Conservation (phyloP, 2,329 filamentous ascomycete species). For the Microsporum canis region DNA sequence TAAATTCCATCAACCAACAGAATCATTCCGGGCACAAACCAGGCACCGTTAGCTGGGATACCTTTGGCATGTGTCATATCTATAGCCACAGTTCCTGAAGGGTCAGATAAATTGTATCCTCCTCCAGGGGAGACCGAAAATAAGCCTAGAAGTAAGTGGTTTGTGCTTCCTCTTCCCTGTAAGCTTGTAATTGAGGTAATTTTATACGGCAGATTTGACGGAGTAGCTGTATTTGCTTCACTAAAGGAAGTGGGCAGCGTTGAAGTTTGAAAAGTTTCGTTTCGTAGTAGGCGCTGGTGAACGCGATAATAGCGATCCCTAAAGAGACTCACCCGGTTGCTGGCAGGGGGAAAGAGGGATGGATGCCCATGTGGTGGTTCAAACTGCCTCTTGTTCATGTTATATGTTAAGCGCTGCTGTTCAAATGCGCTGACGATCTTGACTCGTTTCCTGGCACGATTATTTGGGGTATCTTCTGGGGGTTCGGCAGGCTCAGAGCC, state of each 20-base stretch:
- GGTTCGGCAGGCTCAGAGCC: background rate
- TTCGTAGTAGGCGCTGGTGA: constrained; percentile 80
- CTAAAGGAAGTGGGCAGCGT: constrained; percentile 52
- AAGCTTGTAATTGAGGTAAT: constrained; percentile 74
- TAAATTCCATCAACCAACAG: constrained; percentile 93
- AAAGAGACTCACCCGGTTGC: constrained; percentile 75
- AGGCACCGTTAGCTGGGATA: constrained; percentile 75
- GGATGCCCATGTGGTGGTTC: constrained; percentile 58
- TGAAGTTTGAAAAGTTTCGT: constrained; percentile 83
- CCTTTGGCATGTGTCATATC: constrained; percentile 70
- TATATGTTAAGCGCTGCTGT: constrained; percentile 52
- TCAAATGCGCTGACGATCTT: constrained; percentile 74
- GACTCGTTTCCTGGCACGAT: constrained; percentile 65
- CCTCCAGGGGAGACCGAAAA: constrained; percentile 72
- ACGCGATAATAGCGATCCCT: constrained; percentile 85
- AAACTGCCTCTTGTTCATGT: constrained; percentile 69
- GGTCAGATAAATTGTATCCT: constrained; percentile 67
- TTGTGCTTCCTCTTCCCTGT: constrained; percentile 67
- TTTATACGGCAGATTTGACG: constrained; percentile 54
- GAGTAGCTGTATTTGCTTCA: constrained; percentile 41
- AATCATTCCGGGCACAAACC: constrained; percentile 93
- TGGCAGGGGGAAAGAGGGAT: constrained; percentile 61
- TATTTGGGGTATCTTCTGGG: background rate
- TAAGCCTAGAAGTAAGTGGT: constrained; percentile 77
- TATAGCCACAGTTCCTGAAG: constrained; percentile 76